Evolutionary conservation across 148 eudicot genomes (phyloP).

Genomic region (Heliosperma pusillum): DNA sequence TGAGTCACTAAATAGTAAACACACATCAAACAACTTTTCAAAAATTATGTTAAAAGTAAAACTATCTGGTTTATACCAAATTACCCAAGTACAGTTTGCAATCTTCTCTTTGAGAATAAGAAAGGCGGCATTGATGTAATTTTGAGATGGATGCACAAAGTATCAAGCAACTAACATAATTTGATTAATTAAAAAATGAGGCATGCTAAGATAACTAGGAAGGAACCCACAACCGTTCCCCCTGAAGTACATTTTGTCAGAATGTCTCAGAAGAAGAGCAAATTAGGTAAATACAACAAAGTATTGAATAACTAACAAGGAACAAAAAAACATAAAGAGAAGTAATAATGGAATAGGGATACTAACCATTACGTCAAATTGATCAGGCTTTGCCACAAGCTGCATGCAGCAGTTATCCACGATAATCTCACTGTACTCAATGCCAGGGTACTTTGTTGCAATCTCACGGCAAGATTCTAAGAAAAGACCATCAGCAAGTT

Average conservation of each 20-base stretch:
- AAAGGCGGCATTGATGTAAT: neutral
- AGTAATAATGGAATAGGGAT: neutral
- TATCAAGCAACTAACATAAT: neutral
- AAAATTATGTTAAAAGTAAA: neutral
- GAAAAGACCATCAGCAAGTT: constrained; percentile 86
- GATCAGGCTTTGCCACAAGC: constrained; percentile 87
- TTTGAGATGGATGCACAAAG: neutral
- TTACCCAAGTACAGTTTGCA: neutral
- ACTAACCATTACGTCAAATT: constrained; percentile 85
- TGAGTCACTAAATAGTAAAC: neutral
- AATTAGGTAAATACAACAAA: neutral
- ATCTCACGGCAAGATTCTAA: constrained; percentile 85
- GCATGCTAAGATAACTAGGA: constrained; percentile 1
- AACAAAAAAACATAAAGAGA: neutral
- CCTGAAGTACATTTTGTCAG: neutral
- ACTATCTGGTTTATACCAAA: neutral
- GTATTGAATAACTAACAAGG: constrained; percentile 2
- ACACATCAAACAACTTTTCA: neutral
- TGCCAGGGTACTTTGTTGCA: constrained; percentile 66
- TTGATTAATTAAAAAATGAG: neutral
- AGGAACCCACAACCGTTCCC: neutral
- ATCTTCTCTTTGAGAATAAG: neutral
- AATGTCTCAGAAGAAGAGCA: neutral
- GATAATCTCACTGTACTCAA: constrained; percentile 71
- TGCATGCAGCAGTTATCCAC: constrained; percentile 97